Conservation (phyloP, 495 filamentous ascomycete species). For the Trichocladium antarcticum region DNA sequence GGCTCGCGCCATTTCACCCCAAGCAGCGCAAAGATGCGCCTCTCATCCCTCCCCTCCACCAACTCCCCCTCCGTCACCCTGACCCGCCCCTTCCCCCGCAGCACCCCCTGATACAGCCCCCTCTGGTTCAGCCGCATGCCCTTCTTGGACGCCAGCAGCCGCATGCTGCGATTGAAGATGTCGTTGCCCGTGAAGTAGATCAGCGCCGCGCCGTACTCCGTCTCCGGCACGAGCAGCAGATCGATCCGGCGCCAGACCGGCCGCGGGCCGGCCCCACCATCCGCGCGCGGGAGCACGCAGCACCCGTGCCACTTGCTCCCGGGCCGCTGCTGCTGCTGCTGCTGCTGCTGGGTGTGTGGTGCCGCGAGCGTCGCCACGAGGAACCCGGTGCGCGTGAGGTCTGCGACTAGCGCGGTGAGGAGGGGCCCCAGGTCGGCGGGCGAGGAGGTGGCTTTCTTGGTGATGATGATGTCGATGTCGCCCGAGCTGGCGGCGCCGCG, state of each 20-base stretch:
- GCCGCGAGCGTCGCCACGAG: slow-evolving; percentile 39
- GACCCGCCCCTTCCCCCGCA: slow-evolving; percentile 46
- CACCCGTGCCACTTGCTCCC: slow-evolving; percentile 84
- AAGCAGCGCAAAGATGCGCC: slow-evolving; percentile 72
- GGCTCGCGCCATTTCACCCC: slow-evolving; percentile 83
- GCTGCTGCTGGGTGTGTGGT: slow-evolving; percentile 20
- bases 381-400: slow-evolving; percentile 51
- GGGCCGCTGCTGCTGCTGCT: slow-evolving; percentile 20
- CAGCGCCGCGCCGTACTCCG: slow-evolving; percentile 75
- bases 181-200: slow-evolving; percentile 96
- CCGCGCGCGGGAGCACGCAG: slow-evolving; percentile 46
- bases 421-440: slow-evolving; percentile 53
- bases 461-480: slow-evolving; percentile 83
- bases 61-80: slow-evolving; percentile 65
- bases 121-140: slow-evolving; percentile 78
- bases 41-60: slow-evolving; percentile 68
- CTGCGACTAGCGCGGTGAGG: slow-evolving; percentile 52
- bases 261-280: slow-evolving; percentile 9
- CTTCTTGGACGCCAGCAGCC: slow-evolving; percentile 73
- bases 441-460: slow-evolving; percentile 49
- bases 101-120: slow-evolving; percentile 66
- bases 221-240: slow-evolving; percentile 71
- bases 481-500: slow-evolving; percentile 62
- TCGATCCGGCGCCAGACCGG: slow-evolving; percentile 71
- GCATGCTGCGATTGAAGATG: slow-evolving; percentile 86